Evolutionary conservation across 768 basidiomycete genomes (phyloP).

Genomic region (Dictyophora rubrovolvata): DNA sequence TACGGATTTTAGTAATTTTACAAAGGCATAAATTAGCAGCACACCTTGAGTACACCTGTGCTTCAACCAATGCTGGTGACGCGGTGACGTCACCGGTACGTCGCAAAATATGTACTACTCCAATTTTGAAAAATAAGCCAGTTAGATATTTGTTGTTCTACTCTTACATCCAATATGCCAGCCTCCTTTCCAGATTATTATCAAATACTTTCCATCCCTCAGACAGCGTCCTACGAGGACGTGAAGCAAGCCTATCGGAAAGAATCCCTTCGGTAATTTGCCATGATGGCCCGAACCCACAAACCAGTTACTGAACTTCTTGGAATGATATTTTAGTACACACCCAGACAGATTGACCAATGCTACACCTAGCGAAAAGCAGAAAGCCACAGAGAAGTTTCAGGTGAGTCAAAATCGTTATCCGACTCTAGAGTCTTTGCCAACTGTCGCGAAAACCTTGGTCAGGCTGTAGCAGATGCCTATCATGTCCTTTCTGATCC

Average conservation of each 20-base stretch:
- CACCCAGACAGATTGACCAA: slow-evolving; percentile 80
- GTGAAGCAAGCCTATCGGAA: slow-evolving; percentile 69
- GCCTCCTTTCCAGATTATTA: slow-evolving; percentile 71
- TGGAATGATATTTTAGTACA: slow-evolving; percentile 38
- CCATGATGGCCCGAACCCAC: not conserved
- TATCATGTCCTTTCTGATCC: slow-evolving; percentile 88
- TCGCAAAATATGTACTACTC: not conserved
- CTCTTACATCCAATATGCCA: slow-evolving; percentile 39
- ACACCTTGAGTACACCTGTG: no score
- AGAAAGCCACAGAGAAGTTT: slow-evolving; percentile 71
- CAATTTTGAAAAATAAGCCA: not conserved
- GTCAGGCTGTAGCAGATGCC: slow-evolving; percentile 80
- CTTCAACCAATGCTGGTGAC: no score
- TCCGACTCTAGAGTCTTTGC: not conserved
- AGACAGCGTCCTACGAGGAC: slow-evolving; percentile 56
- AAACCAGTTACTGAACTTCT: not conserved
- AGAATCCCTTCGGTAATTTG: slow-evolving; percentile 56
- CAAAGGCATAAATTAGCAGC: no score
- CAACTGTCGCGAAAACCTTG: not conserved
- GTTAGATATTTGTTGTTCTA: not conserved
- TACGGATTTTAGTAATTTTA: no score
- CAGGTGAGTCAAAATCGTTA: slow-evolving; percentile 41
- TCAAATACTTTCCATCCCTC: slow-evolving; percentile 42
- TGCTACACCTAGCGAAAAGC: slow-evolving; percentile 60
- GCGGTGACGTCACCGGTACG: not conserved